Conservation (phyloP, 805 yeast genomes). For the Komagataella mondaviorum region DNA sequence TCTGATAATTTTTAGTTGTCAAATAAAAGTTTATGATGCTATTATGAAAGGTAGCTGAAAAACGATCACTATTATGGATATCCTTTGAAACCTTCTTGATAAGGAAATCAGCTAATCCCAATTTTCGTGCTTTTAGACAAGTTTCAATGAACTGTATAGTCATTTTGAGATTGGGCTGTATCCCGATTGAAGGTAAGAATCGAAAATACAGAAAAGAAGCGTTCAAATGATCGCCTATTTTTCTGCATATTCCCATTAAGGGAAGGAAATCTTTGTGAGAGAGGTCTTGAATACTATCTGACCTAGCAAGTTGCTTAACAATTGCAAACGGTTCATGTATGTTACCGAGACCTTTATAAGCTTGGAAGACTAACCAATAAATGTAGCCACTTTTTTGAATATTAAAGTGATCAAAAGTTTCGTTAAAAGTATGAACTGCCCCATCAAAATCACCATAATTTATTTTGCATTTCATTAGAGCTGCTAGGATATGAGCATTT, state of each 20-base stretch:
- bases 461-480: constrained; percentile 29
- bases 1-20: neutral
- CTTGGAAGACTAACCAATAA: constrained; percentile 20
- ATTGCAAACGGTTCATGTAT: constrained; percentile 17
- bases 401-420: neutral
- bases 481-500: constrained; percentile 24
- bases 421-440: constrained; percentile 21
- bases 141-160: neutral
- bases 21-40: neutral
- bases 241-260: constrained; percentile 9
- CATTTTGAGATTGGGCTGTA: neutral
- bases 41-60: neutral
- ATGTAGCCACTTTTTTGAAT: neutral
- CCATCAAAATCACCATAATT: constrained; percentile 20
- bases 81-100: neutral
- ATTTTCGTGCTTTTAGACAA: neutral
- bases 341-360: constrained; percentile 23
- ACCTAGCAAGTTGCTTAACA: constrained; percentile 5
- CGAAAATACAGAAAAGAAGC: neutral
- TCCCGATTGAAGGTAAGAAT: neutral
- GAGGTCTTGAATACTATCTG: constrained; percentile 13
- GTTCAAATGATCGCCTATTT: constrained; percentile 8
- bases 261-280: constrained; percentile 7
- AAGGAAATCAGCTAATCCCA: neutral
- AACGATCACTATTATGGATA: neutral